Base-by-base conservation (phyloP, 805 yeast genomes). In the Sugiyamaella chiloensis region DNA sequence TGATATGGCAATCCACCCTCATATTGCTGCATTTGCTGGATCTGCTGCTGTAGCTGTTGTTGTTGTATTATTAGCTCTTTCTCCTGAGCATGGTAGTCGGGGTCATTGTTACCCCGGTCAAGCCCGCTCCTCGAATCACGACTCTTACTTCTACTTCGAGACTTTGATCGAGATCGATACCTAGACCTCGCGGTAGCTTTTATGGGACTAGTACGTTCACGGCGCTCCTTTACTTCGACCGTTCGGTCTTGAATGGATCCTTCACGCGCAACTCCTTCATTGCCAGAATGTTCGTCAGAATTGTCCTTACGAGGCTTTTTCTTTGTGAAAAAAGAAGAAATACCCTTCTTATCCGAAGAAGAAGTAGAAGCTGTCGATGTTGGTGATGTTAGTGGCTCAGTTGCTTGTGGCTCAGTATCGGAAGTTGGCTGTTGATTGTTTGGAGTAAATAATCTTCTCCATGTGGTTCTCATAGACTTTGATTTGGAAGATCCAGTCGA, bases 1-100 rank as follows among this genome's bases (percentile, higher is more conserved):
- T 59, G 61, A 51, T 65, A 65, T 7, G 69, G 69, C 20, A 64
- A 56, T 53, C 52, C 47, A n/a, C 47, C 55, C 5, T 26, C 44
- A 24, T 24, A 32, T 41, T 45, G 50, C 32, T 50, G 50, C 34
- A 40, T 31, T 40, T 40, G 49, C 39, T 40, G 37, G 30, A 41
- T 46, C 41, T 50, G 53, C 29, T 55, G 56, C 43, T 54, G 56
- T 16, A 40, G 46, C 42, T 49, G 50, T 23, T 50, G 40, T 11
- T 47, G 48, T 29, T 12, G 29, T 37, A 23, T 19, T 9, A 29
- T 26, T 4, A 40, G 32, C 21, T 40, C 42, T 16, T 40, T 31
- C 42, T 40, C 31, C n/a, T 24, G 42, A 16, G 16, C 30, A 8
- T 40, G 19, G 20, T 40, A 40, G 12, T 40, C 42, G 5, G 14